phyloP scores from a whole-genome alignment of 257 asterid genomes.

The Solanum paucissectum region DNA sequence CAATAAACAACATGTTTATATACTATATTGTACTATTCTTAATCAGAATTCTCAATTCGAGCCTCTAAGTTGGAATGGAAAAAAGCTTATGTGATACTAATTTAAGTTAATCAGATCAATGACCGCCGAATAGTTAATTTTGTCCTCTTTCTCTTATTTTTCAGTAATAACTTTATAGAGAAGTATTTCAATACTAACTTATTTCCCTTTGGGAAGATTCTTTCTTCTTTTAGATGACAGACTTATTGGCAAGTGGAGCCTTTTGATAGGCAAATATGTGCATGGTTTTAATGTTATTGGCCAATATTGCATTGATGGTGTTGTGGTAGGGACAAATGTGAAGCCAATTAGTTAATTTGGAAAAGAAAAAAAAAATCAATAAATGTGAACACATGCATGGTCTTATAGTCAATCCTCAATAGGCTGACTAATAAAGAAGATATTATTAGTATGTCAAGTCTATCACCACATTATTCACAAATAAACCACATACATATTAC shows the following conservation, averaged over 20 bases:
- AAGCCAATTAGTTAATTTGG: not conserved
- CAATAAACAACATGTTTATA: not conserved
- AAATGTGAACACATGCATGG: constrained; percentile 41
- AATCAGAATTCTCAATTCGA: not conserved
- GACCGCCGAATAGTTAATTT: not conserved
- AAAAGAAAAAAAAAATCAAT: not conserved
- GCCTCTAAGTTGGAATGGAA: not conserved
- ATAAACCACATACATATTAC: not conserved
- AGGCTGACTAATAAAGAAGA: not conserved
- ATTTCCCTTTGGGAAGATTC: not conserved
- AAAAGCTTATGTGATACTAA: not conserved
- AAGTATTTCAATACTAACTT: not conserved
- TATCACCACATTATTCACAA: not conserved
- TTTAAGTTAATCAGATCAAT: not conserved
- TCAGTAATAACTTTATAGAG: not conserved
- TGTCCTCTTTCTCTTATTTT: not conserved
- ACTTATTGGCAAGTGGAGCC: not conserved
- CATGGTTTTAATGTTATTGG: not conserved
- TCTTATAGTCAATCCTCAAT: constrained; percentile 6
- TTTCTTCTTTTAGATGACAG: not conserved
- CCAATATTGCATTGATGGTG: not conserved
- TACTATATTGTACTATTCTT: not conserved
- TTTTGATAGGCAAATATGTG: not conserved
- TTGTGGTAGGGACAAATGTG: not conserved
- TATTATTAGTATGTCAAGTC: not conserved